Percentiles rank a stretch among this genome's conserved stretches.
These are phyloP conservation scores for Exserohilum rostratum DNA, from an alignment of 2,329 filamentous ascomycete genomes.

Conservation along the genomic window DNA sequence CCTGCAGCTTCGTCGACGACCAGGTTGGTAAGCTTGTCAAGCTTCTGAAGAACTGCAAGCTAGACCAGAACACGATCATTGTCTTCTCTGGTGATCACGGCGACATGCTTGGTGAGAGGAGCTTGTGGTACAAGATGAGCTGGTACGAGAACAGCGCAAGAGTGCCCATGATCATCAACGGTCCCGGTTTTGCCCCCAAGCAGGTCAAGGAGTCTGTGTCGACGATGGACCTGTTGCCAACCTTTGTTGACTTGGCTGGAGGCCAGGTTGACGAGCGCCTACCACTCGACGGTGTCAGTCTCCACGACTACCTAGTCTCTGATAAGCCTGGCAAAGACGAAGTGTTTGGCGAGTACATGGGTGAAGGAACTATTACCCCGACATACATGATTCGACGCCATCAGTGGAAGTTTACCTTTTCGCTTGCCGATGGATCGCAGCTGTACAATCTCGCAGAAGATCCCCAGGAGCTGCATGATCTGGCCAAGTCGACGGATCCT, in stretches of 20 bases:
- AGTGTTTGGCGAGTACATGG: slow-evolving; percentile 94
- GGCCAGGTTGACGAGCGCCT: slow-evolving; percentile 71
- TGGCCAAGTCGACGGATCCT: slow-evolving; percentile 56
- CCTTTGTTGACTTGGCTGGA: slow-evolving; percentile 81
- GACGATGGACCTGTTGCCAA: slow-evolving; percentile 88
- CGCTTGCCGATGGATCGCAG: slow-evolving; percentile 81
- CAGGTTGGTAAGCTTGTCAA: slow-evolving; percentile 83
- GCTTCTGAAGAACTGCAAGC: slow-evolving; percentile 76
- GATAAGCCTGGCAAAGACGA: slow-evolving; percentile 73
- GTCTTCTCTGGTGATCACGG: slow-evolving; percentile 94
- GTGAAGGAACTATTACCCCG: slow-evolving; percentile 86
- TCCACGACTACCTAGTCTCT: slow-evolving; percentile 54
- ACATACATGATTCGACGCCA: slow-evolving; percentile 94
- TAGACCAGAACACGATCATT: slow-evolving; percentile 86
- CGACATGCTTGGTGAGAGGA: slow-evolving; percentile 93
- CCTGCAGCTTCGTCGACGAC: slow-evolving; percentile 92
- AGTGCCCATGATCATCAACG: slow-evolving; percentile 84
- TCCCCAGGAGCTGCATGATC: slow-evolving; percentile 76
- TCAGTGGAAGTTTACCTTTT: slow-evolving; percentile 88
- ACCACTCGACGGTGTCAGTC: slow-evolving; percentile 84
- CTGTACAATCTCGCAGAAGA: slow-evolving; percentile 80
- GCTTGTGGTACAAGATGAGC: slow-evolving; percentile 97
- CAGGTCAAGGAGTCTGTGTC: slow-evolving; percentile 84
- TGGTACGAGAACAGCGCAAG: slow-evolving; percentile 92
- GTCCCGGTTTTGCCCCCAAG: slow-evolving; percentile 76